Conservation (phyloP, 176 grass and related monocot species). For the Sorghum bicolor region DNA sequence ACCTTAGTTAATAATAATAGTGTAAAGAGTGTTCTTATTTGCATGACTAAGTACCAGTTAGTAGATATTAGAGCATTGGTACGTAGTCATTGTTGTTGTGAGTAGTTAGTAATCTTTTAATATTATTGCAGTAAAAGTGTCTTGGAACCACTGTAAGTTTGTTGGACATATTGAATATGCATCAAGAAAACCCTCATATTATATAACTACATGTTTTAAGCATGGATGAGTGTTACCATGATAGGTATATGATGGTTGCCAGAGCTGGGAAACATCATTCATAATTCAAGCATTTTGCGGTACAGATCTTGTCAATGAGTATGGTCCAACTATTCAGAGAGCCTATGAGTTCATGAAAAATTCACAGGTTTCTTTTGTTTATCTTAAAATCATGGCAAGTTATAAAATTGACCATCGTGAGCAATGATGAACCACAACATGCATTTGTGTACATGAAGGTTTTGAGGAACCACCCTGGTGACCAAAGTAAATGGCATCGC, state of each 20-base stretch:
- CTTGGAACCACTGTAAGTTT: not conserved
- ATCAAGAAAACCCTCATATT: not conserved
- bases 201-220: not conserved
- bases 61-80: not conserved
- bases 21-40: too few relatives aligned
- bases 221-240: not conserved
- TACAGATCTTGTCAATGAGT: conserved; percentile 54
- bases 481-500: conserved; percentile 48
- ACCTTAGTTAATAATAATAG: too few relatives aligned
- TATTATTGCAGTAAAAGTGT: not conserved
- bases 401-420: not conserved
- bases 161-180: not conserved
- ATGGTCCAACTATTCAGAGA: conserved; percentile 40
- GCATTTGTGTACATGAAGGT: conserved; percentile 33
- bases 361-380: conserved; percentile 30
- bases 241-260: conserved; percentile 84
- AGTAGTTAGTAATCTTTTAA: too few relatives aligned
- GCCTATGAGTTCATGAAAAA: conserved; percentile 56
- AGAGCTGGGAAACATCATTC: conserved; percentile 81
- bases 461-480: conserved; percentile 47
- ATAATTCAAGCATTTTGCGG: conserved; percentile 72
- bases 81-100: not conserved
- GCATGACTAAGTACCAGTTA: not conserved
- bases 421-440: not conserved
- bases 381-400: not conserved